These are phyloP conservation scores for Phaffia rhodozyma DNA, from an alignment of 1,284 basidiomycete species.

Conservation along the genomic window DNA sequence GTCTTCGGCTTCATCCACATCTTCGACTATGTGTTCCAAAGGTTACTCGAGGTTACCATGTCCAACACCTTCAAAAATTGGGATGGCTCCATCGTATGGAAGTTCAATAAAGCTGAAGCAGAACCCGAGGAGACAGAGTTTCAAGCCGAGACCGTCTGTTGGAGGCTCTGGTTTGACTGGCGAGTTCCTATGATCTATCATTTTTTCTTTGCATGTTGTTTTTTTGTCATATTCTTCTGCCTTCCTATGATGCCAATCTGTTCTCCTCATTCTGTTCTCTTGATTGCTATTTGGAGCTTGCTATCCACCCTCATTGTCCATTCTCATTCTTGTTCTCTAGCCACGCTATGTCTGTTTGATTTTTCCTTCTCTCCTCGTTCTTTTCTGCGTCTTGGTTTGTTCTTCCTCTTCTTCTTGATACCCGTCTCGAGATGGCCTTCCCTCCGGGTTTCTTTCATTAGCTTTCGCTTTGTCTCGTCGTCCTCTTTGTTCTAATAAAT, in stretches of 20 bases:
- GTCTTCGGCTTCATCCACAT: not conserved
- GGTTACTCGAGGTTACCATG: not conserved
- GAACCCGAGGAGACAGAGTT: conserved; percentile 47
- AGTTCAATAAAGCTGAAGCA: not conserved
- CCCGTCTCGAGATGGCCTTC: conserved; percentile 34
- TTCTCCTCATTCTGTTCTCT: not conserved
- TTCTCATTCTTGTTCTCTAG: not conserved
- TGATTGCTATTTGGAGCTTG: conserved; percentile 15
- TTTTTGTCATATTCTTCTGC: not conserved
- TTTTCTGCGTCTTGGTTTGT: conserved; percentile 32
- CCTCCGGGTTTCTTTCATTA: not conserved
- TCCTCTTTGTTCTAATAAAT: too few species aligned
- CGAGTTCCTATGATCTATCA: too few species aligned
- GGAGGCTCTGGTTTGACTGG: conserved; percentile 30
- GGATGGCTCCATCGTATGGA: not conserved
- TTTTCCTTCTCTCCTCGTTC: not conserved
- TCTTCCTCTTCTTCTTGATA: conserved; percentile 55
- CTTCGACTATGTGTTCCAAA: not conserved
- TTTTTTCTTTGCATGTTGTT: not conserved
- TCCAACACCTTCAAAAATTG: not conserved
- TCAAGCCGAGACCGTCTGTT: conserved; percentile 58
- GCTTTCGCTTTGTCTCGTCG: too few species aligned
- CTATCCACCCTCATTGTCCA: too few species aligned
- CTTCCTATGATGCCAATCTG: not conserved
- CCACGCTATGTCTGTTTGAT: too few species aligned